A percentile compares a stretch with the other conserved stretches of the same genome.
Evolutionary conservation across 768 basidiomycete species (phyloP).

Genomic region (Hirschioporus abietinus): DNA sequence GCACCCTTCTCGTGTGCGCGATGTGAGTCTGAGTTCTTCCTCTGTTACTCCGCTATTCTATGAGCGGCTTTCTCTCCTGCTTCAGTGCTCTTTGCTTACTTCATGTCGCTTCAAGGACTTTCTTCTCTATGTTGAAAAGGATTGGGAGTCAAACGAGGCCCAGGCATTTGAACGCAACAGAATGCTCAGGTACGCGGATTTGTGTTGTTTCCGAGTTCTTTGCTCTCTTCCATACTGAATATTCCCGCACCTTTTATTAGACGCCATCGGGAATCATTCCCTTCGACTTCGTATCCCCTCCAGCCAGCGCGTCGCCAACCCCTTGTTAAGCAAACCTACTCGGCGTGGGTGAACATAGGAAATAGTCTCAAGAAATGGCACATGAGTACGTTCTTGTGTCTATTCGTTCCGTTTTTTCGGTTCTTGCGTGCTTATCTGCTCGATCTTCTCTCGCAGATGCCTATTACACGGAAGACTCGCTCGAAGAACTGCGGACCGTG

Average conservation of each 20-base stretch:
- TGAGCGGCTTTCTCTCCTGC: not conserved
- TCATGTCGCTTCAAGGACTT: constrained; percentile 25
- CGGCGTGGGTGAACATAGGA: constrained; percentile 11
- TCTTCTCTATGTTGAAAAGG: constrained; percentile 36
- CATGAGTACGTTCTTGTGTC: constrained; percentile 7
- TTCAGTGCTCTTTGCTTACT: constrained; percentile 14
- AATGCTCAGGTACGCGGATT: not conserved
- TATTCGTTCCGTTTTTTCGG: not conserved
- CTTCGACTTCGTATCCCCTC: not conserved
- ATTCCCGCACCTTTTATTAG: constrained; percentile 3
- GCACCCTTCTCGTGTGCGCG: constrained; percentile 31
- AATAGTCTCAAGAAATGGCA: constrained; percentile 14
- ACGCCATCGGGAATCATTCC: not conserved
- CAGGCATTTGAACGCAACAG: not conserved
- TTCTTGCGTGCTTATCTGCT: constrained; percentile 4
- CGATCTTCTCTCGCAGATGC: constrained; percentile 44
- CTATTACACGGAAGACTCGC: constrained; percentile 65
- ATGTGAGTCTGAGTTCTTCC: constrained; percentile 11
- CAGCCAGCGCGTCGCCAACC: constrained; percentile 5
- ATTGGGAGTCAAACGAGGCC: constrained; percentile 17
- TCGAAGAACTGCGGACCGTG: constrained; percentile 51
- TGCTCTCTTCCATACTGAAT: not conserved
- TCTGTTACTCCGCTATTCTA: constrained; percentile 1
- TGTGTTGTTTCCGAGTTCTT: not conserved
- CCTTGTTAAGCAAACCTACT: constrained; percentile 15